Percentiles rank a stretch among this genome's conserved stretches.
phyloP scores from a whole-genome alignment of 1,284 basidiomycete species.

The Ganoderma boninense region DNA sequence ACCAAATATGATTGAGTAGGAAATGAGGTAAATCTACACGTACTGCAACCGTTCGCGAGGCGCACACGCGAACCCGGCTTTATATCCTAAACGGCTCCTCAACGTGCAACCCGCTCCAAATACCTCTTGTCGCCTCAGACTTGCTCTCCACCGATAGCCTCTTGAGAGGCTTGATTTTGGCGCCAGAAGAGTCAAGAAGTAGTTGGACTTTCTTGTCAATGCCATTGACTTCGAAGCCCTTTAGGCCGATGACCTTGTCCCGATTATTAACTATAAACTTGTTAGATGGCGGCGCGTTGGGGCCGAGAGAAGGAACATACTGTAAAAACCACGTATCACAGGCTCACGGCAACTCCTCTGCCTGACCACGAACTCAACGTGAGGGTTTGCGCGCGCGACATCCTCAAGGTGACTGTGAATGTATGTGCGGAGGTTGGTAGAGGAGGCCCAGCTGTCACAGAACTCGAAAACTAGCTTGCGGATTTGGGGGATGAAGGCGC shows the following conservation, averaged over 20 bases:
- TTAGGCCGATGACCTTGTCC: slow-evolving; percentile 82
- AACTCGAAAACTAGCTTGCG: slow-evolving; percentile 87
- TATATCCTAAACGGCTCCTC: slow-evolving; percentile 58
- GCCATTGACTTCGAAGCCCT: slow-evolving; percentile 73
- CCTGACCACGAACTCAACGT: slow-evolving; percentile 83
- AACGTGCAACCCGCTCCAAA: slow-evolving; percentile 86
- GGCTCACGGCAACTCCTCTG: slow-evolving; percentile 78
- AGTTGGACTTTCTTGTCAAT: slow-evolving; percentile 81
- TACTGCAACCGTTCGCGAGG: slow-evolving; percentile 13
- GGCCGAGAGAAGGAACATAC: slow-evolving; percentile 48
- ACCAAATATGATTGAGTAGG: slow-evolving; percentile 24
- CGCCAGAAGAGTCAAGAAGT: slow-evolving; percentile 85
- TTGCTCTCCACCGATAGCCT: slow-evolving; percentile 77
- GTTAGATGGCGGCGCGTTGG: slow-evolving; percentile 21
- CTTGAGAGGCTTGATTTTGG: slow-evolving; percentile 82
- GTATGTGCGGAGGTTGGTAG: slow-evolving; percentile 72
- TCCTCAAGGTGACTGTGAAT: slow-evolving; percentile 67
- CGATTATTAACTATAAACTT: slow-evolving; percentile 69
- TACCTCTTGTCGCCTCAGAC: slow-evolving; percentile 82
- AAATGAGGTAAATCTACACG: slow-evolving; percentile 33
- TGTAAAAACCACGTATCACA: slow-evolving; percentile 80
- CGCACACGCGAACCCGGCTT: slow-evolving; percentile 12
- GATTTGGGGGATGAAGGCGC: slow-evolving; percentile 75
- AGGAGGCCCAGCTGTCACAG: slow-evolving; percentile 83
- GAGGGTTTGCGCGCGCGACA: slow-evolving; percentile 75